Evolutionary conservation across 2,329 filamentous ascomycete species (phyloP).

Genomic region (Colletotrichum chrysophilum): DNA sequence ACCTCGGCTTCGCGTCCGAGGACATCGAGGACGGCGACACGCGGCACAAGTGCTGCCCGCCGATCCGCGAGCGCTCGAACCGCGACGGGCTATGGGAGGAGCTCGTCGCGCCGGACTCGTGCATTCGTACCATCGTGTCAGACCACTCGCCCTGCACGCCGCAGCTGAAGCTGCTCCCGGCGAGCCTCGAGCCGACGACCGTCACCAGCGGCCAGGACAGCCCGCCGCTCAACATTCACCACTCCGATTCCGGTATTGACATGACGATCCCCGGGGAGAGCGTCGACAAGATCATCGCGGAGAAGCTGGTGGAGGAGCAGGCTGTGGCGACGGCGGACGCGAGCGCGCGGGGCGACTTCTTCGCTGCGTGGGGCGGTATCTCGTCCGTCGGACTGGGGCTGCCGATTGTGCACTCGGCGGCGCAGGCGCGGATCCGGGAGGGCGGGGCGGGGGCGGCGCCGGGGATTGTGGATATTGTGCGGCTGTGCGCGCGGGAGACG

Average conservation of each 20-base stretch:
- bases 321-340: slow-evolving; percentile 39
- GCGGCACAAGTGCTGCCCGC: slow-evolving; percentile 93
- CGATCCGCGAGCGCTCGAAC: slow-evolving; percentile 82
- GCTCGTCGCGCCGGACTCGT: slow-evolving; percentile 71
- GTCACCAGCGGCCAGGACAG: neutral
- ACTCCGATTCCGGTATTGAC: slow-evolving; percentile 60
- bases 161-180: slow-evolving; percentile 85
- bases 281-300: slow-evolving; percentile 26
- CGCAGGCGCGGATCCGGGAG: slow-evolving; percentile 62
- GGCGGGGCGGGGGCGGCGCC: slow-evolving; percentile 45
- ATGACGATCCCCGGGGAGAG: slow-evolving; percentile 40
- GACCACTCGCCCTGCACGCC: slow-evolving; percentile 98
- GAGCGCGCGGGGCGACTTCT: slow-evolving; percentile 77
- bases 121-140: slow-evolving; percentile 90
- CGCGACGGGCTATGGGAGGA: slow-evolving; percentile 89
- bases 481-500: slow-evolving; percentile 86
- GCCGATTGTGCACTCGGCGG: slow-evolving; percentile 85
- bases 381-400: slow-evolving; percentile 92
- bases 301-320: slow-evolving; percentile 31
- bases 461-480: slow-evolving; percentile 78
- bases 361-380: slow-evolving; percentile 95
- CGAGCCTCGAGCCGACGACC: slow-evolving; percentile 51
- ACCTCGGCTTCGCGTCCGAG: slow-evolving; percentile 84
- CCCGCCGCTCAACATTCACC: slow-evolving; percentile 39
- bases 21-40: slow-evolving; percentile 85